Evolutionary conservation across 192 early-diverging fungal genomes (phyloP).

Genomic region (Phycomyces blakesleeanus): DNA sequence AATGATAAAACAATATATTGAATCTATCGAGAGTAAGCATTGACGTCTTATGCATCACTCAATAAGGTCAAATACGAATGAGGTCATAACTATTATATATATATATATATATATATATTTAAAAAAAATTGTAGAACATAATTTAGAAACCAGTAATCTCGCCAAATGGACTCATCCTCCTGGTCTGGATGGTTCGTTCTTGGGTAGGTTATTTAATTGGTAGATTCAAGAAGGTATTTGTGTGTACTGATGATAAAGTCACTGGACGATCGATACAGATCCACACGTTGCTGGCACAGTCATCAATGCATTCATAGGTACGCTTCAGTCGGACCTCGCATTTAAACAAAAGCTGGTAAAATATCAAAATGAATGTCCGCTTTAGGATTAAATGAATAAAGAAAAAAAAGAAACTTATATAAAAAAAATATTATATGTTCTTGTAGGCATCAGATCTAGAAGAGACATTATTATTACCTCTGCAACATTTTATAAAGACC

Average conservation of each 20-base stretch:
- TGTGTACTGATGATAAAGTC: no score
- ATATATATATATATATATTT: no score
- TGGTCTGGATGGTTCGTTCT: conserved; percentile 20
- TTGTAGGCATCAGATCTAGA: conserved; percentile 54
- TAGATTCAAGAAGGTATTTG: background rate
- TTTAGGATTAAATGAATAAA: no score
- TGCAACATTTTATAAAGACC: conserved; percentile 52
- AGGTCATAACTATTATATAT: no score
- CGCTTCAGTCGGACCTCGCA: conserved; percentile 44
- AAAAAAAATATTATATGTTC: background rate
- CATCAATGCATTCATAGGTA: conserved; percentile 38
- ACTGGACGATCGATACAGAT: conserved; percentile 8
- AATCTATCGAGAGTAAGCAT: conserved; percentile 38
- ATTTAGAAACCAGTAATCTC: conserved; percentile 26
- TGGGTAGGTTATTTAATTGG: conserved; percentile 18
- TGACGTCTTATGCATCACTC: background rate
- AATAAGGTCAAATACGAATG: background rate
- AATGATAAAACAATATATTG: conserved; percentile 33
- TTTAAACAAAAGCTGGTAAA: conserved; percentile 45
- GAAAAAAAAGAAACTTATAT: no score
- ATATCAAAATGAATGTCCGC: background rate
- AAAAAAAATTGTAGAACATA: conserved; percentile 32
- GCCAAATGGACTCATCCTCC: conserved; percentile 19
- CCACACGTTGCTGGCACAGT: conserved; percentile 41
- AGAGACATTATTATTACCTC: conserved; percentile 55